Conservation (phyloP, 169 alveolate species). For the Plasmodium gallinaceum region DNA sequence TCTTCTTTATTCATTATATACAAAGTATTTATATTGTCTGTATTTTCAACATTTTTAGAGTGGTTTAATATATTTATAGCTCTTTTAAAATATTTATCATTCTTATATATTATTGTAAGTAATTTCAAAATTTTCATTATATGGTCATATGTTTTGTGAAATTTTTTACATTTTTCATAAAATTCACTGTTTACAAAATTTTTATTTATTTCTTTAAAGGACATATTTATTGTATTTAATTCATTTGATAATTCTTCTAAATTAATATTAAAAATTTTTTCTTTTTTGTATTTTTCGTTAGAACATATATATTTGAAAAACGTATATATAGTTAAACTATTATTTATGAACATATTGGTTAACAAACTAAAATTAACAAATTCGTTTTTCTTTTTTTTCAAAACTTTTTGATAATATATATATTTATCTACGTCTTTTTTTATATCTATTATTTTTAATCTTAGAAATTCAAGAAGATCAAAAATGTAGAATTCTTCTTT, state of each 20-base stretch:
- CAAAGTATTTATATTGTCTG: neutral
- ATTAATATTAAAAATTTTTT: conserved; percentile 18
- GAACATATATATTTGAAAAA: conserved; percentile 30
- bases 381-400: conserved; percentile 45
- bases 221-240: conserved; percentile 14
- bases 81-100: conserved; percentile 1
- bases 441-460: conserved; percentile 26
- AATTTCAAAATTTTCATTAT: conserved; percentile 20
- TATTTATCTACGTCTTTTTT: conserved; percentile 60
- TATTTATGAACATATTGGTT: conserved; percentile 50
- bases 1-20: neutral
- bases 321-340: conserved; percentile 41
- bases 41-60: neutral
- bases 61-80: conserved; percentile 13
- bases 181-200: conserved; percentile 36
- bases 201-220: conserved; percentile 35
- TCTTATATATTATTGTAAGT: neutral
- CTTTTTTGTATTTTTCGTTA: conserved; percentile 4
- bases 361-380: conserved; percentile 53
- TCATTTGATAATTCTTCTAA: conserved; percentile 2
- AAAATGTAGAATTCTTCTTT: conserved; percentile 23
- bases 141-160: conserved; percentile 21
- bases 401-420: conserved; percentile 26
- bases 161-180: conserved; percentile 34
- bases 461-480: conserved; percentile 29